Evolutionary conservation across 2,329 filamentous ascomycete species (phyloP), one percentile per base, ranked within the genome.

Genomic region (Neodidymelliopsis sp.): DNA sequence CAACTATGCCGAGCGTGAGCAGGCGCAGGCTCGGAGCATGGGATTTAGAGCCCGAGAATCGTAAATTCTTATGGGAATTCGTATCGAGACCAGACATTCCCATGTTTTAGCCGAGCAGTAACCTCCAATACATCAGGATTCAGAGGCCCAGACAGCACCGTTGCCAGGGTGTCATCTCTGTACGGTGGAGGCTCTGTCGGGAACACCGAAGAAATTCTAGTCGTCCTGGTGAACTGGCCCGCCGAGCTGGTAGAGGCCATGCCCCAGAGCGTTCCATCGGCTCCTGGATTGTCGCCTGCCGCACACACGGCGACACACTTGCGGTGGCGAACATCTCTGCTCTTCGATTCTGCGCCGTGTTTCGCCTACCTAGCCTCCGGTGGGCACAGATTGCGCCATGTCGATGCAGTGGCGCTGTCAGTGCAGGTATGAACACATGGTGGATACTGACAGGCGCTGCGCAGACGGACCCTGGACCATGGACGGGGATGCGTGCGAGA

Each of bases 31-130:
- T 27, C 18, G 30, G 12, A 13, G n/a, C 13, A 44, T 43, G 40
- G 35, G n/a, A 22, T 8, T 44, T 11, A 1, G 9, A 13, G 11
- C 10, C 11, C 23, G 27, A n/a, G 24, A n/a, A 45, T 16, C 8
- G 24, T 25, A 22, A 22, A 38, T 27, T 22, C 15, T 35, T 47
- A 43, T 47, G 42, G 49, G 33, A 39, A 52, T 47, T 47, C 42
- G 42, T 16, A 47, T 43, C 49, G 49, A 52, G 10, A 38, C 9
- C 12, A 19, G 22, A 27, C 16, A 47, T 25, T 52, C 22, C 49
- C 49, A 52, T 52, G 33, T 33, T 40, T 40, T 36, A 39, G 16
- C 40, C 40, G 40, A 50, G 29, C 20, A 10, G 18, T 5, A 16
- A 19, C 23, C 13, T 19, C 10, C 12, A n/a, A n/a, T n/a, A n/a